phyloP scores from a whole-genome alignment of 176 grass and related monocot genomes.

The Aegilops speltoides region DNA sequence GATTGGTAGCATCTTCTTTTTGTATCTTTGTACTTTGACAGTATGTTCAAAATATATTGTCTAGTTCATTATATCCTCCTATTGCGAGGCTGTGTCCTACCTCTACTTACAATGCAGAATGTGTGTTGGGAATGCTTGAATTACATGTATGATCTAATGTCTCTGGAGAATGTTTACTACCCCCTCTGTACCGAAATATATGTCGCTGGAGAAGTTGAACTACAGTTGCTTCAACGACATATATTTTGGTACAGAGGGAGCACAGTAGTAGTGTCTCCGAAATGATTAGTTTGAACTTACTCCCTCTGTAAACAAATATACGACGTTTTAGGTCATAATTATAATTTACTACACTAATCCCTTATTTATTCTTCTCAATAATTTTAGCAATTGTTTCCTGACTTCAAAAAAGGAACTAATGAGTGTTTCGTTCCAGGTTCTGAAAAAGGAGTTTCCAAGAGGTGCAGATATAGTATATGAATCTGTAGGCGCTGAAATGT shows the following conservation, averaged over 20 bases:
- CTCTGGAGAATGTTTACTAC: background rate
- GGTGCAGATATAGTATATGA: constrained; percentile 89
- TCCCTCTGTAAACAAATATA: too few relatives aligned
- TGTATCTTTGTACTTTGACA: background rate
- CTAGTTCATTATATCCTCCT: constrained; percentile 7
- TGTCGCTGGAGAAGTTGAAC: too few relatives aligned
- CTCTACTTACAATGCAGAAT: constrained; percentile 12
- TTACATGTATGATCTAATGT: constrained; percentile 10
- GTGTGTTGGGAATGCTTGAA: constrained; percentile 23
- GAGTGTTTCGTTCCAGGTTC: constrained; percentile 44
- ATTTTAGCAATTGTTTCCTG: constrained; percentile 7
- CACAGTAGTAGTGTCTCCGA: background rate
- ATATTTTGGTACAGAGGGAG: too few relatives aligned
- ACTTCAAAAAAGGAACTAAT: background rate
- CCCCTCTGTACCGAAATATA: too few relatives aligned
- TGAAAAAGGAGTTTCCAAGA: constrained; percentile 76
- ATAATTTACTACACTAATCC: background rate
- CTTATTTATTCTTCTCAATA: constrained; percentile 22
- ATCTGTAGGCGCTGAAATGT: constrained; percentile 95
- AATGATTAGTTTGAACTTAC: constrained; percentile 4
- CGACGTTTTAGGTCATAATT: too few relatives aligned
- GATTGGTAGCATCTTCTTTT: background rate
- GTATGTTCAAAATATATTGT: constrained; percentile 19
- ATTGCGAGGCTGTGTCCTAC: background rate
- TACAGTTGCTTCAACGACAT: too few relatives aligned